Conservation (phyloP, 2,329 filamentous ascomycete species). For the Fusarium sp. region DNA sequence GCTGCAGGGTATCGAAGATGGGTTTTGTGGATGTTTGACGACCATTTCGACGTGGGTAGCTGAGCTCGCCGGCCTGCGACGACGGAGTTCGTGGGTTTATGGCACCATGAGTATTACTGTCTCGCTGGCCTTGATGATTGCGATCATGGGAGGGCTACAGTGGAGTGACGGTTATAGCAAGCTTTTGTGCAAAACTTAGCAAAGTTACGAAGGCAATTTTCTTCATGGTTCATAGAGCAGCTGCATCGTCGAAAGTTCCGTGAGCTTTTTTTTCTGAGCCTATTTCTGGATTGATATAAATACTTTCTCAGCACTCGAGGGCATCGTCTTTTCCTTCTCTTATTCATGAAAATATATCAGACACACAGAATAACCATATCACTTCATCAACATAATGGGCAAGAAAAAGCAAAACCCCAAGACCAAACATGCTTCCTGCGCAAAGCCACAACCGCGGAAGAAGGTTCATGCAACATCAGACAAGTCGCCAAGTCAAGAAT, state of each 20-base stretch:
- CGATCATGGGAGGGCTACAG: conserved; percentile 78
- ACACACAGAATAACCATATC: background rate
- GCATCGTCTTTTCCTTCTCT: background rate
- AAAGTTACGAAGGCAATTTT: background rate
- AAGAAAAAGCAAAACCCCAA: background rate
- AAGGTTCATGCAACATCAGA: background rate
- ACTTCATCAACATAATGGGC: background rate
- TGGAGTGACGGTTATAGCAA: conserved; percentile 72
- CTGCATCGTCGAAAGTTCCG: background rate
- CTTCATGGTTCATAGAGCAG: background rate
- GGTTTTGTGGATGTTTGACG: conserved; percentile 74
- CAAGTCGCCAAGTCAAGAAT: background rate
- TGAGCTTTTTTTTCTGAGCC: background rate
- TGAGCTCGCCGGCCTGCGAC: conserved; percentile 66
- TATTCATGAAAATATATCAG: background rate
- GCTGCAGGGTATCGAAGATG: conserved; percentile 73
- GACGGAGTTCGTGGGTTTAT: conserved; percentile 74
- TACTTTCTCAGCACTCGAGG: background rate
- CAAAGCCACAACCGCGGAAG: background rate
- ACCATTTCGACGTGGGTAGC: conserved; percentile 76
- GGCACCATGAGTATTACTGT: conserved; percentile 69
- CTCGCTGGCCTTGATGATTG: conserved; percentile 70
- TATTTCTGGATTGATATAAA: background rate
- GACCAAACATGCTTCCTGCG: background rate
- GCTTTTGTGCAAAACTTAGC: conserved; percentile 33